Conservation (phyloP, 2,329 filamentous ascomycete species). For the Dryadomyces quercivorus region DNA sequence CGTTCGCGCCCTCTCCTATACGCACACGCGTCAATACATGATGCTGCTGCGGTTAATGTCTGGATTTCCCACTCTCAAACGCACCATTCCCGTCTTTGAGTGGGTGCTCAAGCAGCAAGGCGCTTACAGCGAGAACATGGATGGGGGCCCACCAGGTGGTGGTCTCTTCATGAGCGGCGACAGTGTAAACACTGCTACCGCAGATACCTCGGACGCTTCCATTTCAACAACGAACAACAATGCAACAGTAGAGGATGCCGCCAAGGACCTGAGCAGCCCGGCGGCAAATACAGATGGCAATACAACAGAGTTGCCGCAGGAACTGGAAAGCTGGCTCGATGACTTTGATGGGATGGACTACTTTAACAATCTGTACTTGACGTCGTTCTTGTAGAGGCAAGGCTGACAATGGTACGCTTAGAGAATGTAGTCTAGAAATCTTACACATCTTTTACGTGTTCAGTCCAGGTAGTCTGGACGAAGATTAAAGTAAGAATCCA, state of each 20-base stretch:
- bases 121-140: not conserved
- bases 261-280: not conserved
- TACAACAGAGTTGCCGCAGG: not conserved
- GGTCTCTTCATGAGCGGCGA: too few relatives aligned
- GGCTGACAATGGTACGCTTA: too few relatives aligned
- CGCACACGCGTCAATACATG: not conserved
- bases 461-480: conserved; percentile 7
- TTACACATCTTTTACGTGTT: not conserved
- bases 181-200: not conserved
- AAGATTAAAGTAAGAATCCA: conserved; percentile 10
- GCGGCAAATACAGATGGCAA: too few relatives aligned
- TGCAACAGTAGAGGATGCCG: not conserved
- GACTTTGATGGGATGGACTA: not conserved
- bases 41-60: not conserved
- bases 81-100: not conserved
- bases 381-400: not conserved
- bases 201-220: not conserved
- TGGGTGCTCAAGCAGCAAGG: not conserved
- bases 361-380: not conserved
- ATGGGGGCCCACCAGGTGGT: not conserved
- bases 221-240: not conserved
- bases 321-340: not conserved
- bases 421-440: too few relatives aligned
- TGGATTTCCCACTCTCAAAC: not conserved
- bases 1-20: not conserved